phyloP scores from a whole-genome alignment of 2,329 filamentous ascomycete genomes.

The Corynespora cassiicola region DNA sequence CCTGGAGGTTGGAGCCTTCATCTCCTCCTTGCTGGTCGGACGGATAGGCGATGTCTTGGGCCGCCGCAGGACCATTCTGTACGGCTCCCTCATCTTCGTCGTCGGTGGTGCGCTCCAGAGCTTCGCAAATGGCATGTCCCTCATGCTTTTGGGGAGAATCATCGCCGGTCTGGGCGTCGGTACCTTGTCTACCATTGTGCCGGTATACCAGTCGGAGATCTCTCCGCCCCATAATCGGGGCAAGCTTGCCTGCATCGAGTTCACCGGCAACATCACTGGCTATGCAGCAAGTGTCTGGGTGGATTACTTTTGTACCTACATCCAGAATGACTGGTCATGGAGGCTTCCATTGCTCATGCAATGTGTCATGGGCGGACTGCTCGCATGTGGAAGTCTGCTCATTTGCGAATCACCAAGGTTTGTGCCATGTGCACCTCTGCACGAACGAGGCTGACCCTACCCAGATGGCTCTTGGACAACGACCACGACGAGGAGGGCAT shows the following conservation, averaged over 20 bases:
- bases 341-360: slow-evolving; percentile 89
- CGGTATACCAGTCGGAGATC: slow-evolving; percentile 62
- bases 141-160: slow-evolving; percentile 72
- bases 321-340: slow-evolving; percentile 86
- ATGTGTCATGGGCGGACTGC: slow-evolving; percentile 88
- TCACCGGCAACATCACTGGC: slow-evolving; percentile 94
- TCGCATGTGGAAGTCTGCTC: slow-evolving; percentile 84
- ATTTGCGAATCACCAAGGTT: slow-evolving; percentile 97
- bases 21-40: slow-evolving; percentile 86
- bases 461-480: slow-evolving; percentile 94
- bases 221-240: slow-evolving; percentile 96
- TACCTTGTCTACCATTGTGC: slow-evolving; percentile 58
- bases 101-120: slow-evolving; percentile 85
- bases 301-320: slow-evolving; percentile 95
- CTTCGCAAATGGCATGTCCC: slow-evolving; percentile 79
- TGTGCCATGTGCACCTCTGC: slow-evolving; percentile 17
- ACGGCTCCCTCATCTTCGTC: slow-evolving; percentile 88
- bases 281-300: slow-evolving; percentile 98
- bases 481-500: slow-evolving; percentile 99
- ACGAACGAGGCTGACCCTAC: slow-evolving; percentile 25
- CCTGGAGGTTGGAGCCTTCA: slow-evolving; percentile 89
- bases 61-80: slow-evolving; percentile 86
- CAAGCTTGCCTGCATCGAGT: slow-evolving; percentile 96
- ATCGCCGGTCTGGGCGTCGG: slow-evolving; percentile 60
- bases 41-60: slow-evolving; percentile 91